Base-by-base conservation (phyloP, 164 flowering plant species). In the Saururus chinensis region DNA sequence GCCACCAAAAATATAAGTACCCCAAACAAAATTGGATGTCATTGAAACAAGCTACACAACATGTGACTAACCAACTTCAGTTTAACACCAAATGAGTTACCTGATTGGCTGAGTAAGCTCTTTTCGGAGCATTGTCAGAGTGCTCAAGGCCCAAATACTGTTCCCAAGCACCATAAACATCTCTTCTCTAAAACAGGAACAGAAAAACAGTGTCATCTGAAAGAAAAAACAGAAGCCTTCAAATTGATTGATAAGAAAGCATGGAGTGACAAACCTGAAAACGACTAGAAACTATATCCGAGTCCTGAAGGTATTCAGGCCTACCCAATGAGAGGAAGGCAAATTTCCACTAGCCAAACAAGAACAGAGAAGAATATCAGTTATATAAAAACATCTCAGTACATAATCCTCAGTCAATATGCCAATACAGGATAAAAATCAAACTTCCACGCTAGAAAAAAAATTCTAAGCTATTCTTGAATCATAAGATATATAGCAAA, bases 81-180 rank as follows among this genome's bases (percentile, higher is more conserved):
- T 48, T 58, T 14, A 13, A 20, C 12, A 12, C 20, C 19, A 25
- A 40, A 61, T 23, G 56, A 57, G 21, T 55, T 67, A 86, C 98
- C 96, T 86, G 98, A 74, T 86, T 89, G 61, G 79, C 85, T 21
- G 89, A 62, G 74, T 84, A 89, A 52, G 96, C 70, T 70, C 97
- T 77, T 77, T 89, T 89, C 14, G 97, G 98, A 77, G 95, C 78
- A 67, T 77, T 84, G 65, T 89, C 98, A 53, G 92, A 73, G 67
- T 92, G 98, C 72, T 92, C 98, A 79, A 92, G 75, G 21, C 96
- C 98, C 64, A 92, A 84, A 70, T 92, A 92, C 62, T 92, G 98
- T 75, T 92, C 96, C 98, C 98, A 92, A 62, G 96, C 93, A 48
- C 97, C 97, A 81, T 92, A 88, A 52, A 88, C 95, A 76, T 92